Percentiles rank a stretch among this genome's conserved stretches.
phyloP scores from a whole-genome alignment of 495 filamentous ascomycete species.

The Talaromyces proteolyticus region DNA sequence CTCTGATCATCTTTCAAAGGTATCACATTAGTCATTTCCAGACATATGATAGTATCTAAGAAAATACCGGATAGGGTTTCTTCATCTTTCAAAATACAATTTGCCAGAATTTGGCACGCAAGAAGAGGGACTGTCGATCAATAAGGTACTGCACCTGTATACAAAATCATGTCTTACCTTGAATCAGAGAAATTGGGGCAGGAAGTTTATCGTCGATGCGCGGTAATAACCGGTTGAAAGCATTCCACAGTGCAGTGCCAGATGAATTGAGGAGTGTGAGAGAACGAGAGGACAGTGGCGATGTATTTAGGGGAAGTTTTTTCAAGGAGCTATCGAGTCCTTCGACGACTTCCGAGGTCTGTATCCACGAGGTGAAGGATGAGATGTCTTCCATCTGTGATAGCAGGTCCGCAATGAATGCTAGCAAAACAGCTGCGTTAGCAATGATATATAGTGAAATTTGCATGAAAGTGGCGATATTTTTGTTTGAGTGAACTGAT shows the following conservation, averaged over 20 bases:
- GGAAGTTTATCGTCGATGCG: background rate
- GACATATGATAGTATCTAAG: no score
- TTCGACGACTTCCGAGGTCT: background rate
- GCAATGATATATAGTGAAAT: no score
- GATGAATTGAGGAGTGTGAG: constrained; percentile 22
- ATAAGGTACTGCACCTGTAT: background rate
- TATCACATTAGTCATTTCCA: background rate
- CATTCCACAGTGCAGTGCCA: constrained; percentile 32
- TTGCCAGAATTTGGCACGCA: background rate
- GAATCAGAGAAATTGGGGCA: background rate
- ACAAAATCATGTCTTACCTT: background rate
- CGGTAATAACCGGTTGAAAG: constrained; percentile 11
- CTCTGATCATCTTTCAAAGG: background rate
- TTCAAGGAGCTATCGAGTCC: background rate
- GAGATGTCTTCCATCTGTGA: background rate
- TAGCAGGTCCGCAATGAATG: background rate
- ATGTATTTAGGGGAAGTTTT: background rate
- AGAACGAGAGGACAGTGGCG: constrained; percentile 2
- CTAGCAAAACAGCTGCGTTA: no score
- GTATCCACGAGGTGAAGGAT: background rate
- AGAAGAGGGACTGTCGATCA: background rate
- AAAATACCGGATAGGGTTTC: background rate
- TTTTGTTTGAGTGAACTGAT: no score
- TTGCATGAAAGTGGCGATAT: no score
- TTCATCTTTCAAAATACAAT: background rate